A percentile compares a stretch with the other conserved stretches of the same genome.
Evolutionary conservation across 371 early-diverging fungal species (phyloP).

Genomic region (Mortierella sp.): DNA sequence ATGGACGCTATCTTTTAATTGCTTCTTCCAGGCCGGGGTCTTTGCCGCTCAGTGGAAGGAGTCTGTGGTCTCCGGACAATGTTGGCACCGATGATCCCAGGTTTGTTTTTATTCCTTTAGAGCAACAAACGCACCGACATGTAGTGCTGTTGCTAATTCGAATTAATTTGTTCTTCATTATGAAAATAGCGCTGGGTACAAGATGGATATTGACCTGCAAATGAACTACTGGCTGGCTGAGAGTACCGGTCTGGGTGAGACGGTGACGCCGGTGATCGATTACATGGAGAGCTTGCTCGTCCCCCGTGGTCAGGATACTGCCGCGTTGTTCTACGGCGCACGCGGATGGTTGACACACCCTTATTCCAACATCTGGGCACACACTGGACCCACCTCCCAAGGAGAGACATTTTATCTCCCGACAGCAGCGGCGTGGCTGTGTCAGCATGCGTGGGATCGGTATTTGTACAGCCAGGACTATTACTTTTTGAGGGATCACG

Average conservation of each 20-base stretch:
- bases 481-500: conserved; percentile 44
- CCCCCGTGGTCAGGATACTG: conserved; percentile 49
- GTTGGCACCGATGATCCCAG: conserved; percentile 20
- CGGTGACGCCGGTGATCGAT: conserved; percentile 45
- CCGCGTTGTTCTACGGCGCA: conserved; percentile 29
- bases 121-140: background rate
- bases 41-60: conserved; percentile 33
- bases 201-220: conserved; percentile 51
- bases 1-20: conserved; percentile 47
- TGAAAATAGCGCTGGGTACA: conserved; percentile 32
- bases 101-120: background rate
- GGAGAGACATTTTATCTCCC: conserved; percentile 42
- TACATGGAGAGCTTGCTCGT: conserved; percentile 46
- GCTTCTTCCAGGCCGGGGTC: conserved; percentile 42
- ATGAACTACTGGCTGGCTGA: conserved; percentile 59
- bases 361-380: conserved; percentile 55
- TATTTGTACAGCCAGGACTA: conserved; percentile 51
- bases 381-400: conserved; percentile 47
- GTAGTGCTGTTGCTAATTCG: background rate
- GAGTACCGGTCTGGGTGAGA: conserved; percentile 46
- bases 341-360: conserved; percentile 49
- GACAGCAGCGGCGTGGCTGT: conserved; percentile 49
- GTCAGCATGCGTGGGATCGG: conserved; percentile 56
- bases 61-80: conserved; percentile 22
- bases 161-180: background rate